Conservation (phyloP, 768 basidiomycete genomes). For the Cystofilobasidium bisporidii region DNA sequence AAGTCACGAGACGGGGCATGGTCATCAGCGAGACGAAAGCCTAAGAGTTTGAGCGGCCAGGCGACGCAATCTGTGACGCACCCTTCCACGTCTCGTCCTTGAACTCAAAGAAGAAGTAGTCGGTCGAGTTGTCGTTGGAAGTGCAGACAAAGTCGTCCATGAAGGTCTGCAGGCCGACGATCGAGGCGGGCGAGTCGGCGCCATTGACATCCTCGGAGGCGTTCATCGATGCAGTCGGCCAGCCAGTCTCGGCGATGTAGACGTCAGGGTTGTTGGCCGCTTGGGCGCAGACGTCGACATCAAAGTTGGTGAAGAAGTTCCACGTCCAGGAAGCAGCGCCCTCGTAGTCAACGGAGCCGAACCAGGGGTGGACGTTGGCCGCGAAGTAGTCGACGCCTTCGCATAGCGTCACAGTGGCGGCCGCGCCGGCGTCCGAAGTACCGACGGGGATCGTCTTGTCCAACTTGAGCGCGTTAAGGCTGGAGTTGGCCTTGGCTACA, state of each 20-base stretch:
- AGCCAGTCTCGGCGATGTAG: conserved; percentile 84
- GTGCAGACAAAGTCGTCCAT: conserved; percentile 78
- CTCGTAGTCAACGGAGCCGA: conserved; percentile 63
- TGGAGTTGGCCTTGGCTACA: conserved; percentile 42
- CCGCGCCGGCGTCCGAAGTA: conserved; percentile 70
- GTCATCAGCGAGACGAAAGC: conserved; percentile 34
- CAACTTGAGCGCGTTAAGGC: conserved; percentile 48
- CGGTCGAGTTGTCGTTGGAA: conserved; percentile 73
- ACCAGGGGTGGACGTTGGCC: conserved; percentile 79
- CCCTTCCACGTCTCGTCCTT: conserved; percentile 76
- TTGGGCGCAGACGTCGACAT: conserved; percentile 25
- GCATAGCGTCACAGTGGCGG: conserved; percentile 14
- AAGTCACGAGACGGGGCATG: conserved; percentile 6
- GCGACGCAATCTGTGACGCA: conserved; percentile 59
- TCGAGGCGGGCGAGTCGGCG: conserved; percentile 49
- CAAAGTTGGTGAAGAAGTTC: conserved; percentile 54
- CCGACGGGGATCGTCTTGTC: conserved; percentile 57
- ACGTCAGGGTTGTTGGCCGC: conserved; percentile 44
- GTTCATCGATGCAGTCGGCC: conserved; percentile 44
- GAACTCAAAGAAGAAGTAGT: conserved; percentile 45
- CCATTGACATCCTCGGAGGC: conserved; percentile 48
- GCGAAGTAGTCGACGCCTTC: conserved; percentile 37
- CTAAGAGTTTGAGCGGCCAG: not conserved
- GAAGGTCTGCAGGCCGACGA: conserved; percentile 51
- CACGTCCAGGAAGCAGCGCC: conserved; percentile 71